Evolutionary conservation across 768 basidiomycete genomes (phyloP), one percentile per base, ranked within the genome.

Genomic region (Kwoniella dejecticola): DNA sequence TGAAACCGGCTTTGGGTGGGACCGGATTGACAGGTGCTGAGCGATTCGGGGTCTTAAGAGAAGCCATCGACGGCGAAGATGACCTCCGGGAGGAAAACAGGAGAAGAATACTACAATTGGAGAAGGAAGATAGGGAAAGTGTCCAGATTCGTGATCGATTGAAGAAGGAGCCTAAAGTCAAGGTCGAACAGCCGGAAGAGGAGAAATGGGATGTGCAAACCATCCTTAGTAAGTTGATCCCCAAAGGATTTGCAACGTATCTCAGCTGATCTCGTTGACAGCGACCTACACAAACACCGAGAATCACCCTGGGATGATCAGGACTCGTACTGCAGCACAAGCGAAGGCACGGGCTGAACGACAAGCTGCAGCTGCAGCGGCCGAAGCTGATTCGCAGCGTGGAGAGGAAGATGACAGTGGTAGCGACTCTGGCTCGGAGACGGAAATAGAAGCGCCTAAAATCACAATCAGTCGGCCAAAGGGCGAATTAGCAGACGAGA

Each of bases 211-310:
- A 99, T 75, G 94, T 90, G 63, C 94, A 99, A 78, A 96, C 92
- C 1, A 89, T 99, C 38, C 81, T 99, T 2, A 87, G 95, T 95
- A 77, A 77, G 89, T 83, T 12, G 2, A 31, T 15, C n/a, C 29
- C 15, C 19, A 15, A 10, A 17, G 7, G 12, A 19, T 6, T 44
- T 31, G 13, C 12, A 17, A 41, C 23, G 40, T 29, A 3, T 50
- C 8, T 10, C n/a, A 19, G 24, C 38, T 42, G 27, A 52, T 13
- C 26, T 46, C 24, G 24, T 30, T 6, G 11, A 19, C 72, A 96
- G 95, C 89, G 8, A 97, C 94, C 10, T 94, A 93, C 75, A 89
- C 91, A n/a, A 99, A 96, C 74, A 83, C 97, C 6, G 96, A 96
- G 77, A 99, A 99, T 72, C 96, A 98, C 76, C 96, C 96, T 0